Base-by-base conservation (phyloP, 257 asterid genomes). In the Plantago major region DNA sequence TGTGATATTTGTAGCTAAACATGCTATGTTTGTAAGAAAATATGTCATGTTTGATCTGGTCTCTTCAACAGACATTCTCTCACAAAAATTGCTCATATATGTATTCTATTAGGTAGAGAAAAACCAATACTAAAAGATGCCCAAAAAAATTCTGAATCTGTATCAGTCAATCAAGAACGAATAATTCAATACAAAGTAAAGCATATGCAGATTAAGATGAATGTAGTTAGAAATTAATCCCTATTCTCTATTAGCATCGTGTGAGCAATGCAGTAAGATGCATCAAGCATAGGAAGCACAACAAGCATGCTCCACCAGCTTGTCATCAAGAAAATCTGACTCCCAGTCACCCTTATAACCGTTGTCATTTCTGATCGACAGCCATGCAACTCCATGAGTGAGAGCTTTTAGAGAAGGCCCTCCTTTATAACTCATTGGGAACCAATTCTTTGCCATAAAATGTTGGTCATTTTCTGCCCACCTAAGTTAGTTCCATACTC, bases 391-490 rank as follows among this genome's bases (percentile, higher is more conserved):
- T 40, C 67, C 67, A 71, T 45, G 37, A 0, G 77, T 78, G 28
- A 80, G 71, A 55, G 65, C 71, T 48, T 62, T 71, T 33, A 76
- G 12, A 22, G 73, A 68, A 54, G 73, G 80, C 47, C 45, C 71
- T 10, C 67, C 63, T 40, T 11, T 59, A 63, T 67, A 79, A 62
- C 80, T 71, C 50, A 71, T 12, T 0, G 85, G 85, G 49, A 71
- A 71, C 79, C 80, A 71, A 8, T 3, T 13, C 65, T 54, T 50
- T 15, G 69, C 78, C 37, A 73, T 43, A 9, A 58, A 62, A 65
- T 40, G 80, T 10, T 76, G 8, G 64, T 80, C 82, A 4, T 11
- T 43, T 66, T n/a, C 33, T 57, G 26, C 40, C 37, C 37, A 9
- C 16, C 19, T 11, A 69, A 62, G 5, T 11, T 12, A 6, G 76